Evolutionary conservation across 495 filamentous ascomycete genomes (phyloP), one percentile per base, ranked within the genome.

Genomic region (Cryomyces minteri): DNA sequence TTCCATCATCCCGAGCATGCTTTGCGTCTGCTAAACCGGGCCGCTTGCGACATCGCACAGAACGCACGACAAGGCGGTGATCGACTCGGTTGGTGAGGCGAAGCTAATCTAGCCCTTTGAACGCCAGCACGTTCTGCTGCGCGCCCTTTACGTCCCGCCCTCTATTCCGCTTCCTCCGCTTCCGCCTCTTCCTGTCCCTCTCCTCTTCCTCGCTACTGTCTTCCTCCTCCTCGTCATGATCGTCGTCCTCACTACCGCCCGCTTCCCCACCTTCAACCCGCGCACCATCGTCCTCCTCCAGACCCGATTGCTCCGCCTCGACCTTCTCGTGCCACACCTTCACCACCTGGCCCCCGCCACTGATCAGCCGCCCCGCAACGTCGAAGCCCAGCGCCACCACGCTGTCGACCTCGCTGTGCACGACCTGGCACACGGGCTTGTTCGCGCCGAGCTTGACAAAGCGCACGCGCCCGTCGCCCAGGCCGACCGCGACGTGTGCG

Each of bases 351-450:
- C 87, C 87, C 43, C 87, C 87, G 34, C 84, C 87, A 58, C 77
- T 87, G 43, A 94, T 81, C 73, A 95, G 74, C 42, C 86, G 71
- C 43, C 85, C 80, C 40, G 77, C 75, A 40, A 80, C 79, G 60
- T 93, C 86, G 51, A 92, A 92, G 14, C 73, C 80, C 10, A 95
- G 51, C 8, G 73, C 75, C 6, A 86, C 71, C 10, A 93, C 84
- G 25, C 39, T 29, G 54, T 93, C 86, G 12, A 86, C 62, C 48
- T 92, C 87, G 57, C 93, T 80, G 60, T 94, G 87, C 58, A 69
- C 67, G 39, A 87, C 60, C 48, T 72, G 68, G 2, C 60, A 67
- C 1, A 76, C 55, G 14, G 80, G 67, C 56, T 74, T 73, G 52
- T 80, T 80, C 10, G 58, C 41, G 0, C 74, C 74, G 31, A 80